These are phyloP conservation scores for Takashimella tepidaria DNA, from an alignment of 1,284 basidiomycete genomes.

Conservation along the genomic window DNA sequence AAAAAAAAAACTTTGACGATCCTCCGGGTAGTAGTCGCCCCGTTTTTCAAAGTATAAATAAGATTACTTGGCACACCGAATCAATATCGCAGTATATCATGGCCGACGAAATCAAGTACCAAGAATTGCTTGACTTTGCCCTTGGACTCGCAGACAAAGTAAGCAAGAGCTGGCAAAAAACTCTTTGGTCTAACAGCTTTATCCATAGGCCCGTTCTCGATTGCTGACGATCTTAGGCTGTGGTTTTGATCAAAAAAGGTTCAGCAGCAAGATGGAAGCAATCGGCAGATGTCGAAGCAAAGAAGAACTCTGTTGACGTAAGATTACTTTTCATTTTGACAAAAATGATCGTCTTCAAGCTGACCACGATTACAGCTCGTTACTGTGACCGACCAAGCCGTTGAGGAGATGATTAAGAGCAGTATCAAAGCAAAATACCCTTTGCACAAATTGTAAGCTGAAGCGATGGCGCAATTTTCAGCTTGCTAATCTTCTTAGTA, in stretches of 20 bases:
- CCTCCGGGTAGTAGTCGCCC: too few relatives aligned
- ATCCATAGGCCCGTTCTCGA: neutral
- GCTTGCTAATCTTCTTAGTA: conserved; percentile 43
- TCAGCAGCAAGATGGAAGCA: conserved; percentile 25
- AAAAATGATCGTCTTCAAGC: neutral
- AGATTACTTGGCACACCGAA: too few relatives aligned
- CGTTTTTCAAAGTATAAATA: too few relatives aligned
- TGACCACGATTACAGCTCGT: conserved; percentile 57
- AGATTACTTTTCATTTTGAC: conserved; percentile 4
- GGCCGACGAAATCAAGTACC: conserved; percentile 10
- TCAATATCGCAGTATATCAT: neutral
- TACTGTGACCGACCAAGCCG: conserved; percentile 88
- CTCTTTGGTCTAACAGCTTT: too few relatives aligned
- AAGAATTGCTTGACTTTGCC: conserved; percentile 25
- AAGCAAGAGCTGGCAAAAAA: neutral
- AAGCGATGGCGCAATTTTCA: neutral
- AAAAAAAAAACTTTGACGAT: too few relatives aligned
- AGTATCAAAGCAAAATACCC: conserved; percentile 68
- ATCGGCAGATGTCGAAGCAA: conserved; percentile 18
- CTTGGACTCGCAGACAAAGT: conserved; percentile 21
- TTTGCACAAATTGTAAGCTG: conserved; percentile 60
- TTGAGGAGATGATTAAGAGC: conserved; percentile 76
- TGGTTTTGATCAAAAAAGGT: conserved; percentile 18
- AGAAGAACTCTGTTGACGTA: conserved; percentile 55
- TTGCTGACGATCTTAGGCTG: neutral